Base-by-base conservation (phyloP, 2,329 filamentous ascomycete species). In the Fonsecaea erecta region DNA sequence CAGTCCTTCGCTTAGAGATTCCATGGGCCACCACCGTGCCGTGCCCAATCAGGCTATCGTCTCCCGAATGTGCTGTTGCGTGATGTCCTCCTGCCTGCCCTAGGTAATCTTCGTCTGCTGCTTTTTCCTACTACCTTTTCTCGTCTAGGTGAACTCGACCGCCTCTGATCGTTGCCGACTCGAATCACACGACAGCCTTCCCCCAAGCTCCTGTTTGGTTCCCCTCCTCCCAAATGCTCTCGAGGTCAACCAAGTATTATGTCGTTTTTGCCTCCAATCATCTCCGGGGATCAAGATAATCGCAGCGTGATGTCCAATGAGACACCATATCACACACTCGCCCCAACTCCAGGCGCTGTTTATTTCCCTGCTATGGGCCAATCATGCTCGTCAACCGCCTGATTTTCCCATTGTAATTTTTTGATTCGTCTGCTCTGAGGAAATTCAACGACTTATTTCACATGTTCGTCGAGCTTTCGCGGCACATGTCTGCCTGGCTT, bases 11-110 rank as follows among this genome's bases (percentile, higher is more conserved):
- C 43, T 48, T 48, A 48, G 18, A 48, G 16, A 26, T 48, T 48
- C 43, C 43, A 24, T 48, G n/a, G n/a, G n/a, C n/a, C 43, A 48
- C 18, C 18, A 24, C 6, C 8, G 28, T 8, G 5, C 18, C 21
- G 18, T 51, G 51, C 58, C 59, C 63, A 61, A 65, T 61, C 52
- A 52, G 52, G 63, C 26, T 35, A 65, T 56, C 40, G 24, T 54
- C 52, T 61, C 63, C 63, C 18, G 43, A 30, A 21, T 35, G 37
- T 11, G 26, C 37, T 48, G 55, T 48, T 46, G 55, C 37, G 40
- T 32, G 26, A 32, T 26, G n/a, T 3, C 12, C 32, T 3, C 12
- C 32, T 21, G 52, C 21, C 18, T 32, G 52, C 26, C 51, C n/a
- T n/a, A n/a, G n/a, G 16, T 28, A 26, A 30, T 46, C 51, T 46